Base-by-base conservation (phyloP, 805 yeast species). In the Schwanniomyces sp. region DNA sequence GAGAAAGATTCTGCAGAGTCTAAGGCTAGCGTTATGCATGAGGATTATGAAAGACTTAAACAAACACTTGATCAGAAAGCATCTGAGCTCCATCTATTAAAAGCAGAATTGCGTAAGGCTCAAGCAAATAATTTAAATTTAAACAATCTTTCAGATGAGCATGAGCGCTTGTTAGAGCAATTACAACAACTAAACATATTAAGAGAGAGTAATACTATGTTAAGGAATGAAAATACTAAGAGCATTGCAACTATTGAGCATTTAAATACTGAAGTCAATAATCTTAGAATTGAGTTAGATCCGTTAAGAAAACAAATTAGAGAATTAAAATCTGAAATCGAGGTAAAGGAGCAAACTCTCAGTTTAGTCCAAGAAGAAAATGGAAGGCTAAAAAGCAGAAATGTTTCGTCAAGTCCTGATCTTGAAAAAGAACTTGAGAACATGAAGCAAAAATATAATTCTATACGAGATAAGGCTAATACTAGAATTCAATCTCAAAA, bases 1-100 rank as follows among this genome's bases (percentile, higher is more conserved):
- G 95, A 88, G 54, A 86, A 85, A 57, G 96, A 90, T 52, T 72
- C 84, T 4, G 74, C 84, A 1, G 85, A 82, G 41, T 76, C 82
- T 7, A 86, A 84, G 55, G 68, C 57, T 3, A 17, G 51, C 0
- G 50, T 54, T 8, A 52, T 63, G 18, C 61, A 66, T 9, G 80
- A 82, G 48, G 94, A 87, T 54, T 75, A 76, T 47, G 72, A 70
- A 32, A 70, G 79, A 34, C 64, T 83, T 26, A 76, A 80, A 51
- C 80, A 79, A 49, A 75, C 76, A 34, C 67, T 86, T 37, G 72
- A 72, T 1, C 66, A 72, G 44, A 63, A 76, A 2, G 72, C 67
- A 26, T 58, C 75, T 39, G 86, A 86, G 51, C 64, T 88, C 38
- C 78, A 72, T 39, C 76, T 72, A n/a, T 64, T 78, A 1, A 76